Evolutionary conservation across 805 yeast genomes (phyloP), one percentile per base, ranked within the genome.

Genomic region (Ogataea salicorniae): DNA sequence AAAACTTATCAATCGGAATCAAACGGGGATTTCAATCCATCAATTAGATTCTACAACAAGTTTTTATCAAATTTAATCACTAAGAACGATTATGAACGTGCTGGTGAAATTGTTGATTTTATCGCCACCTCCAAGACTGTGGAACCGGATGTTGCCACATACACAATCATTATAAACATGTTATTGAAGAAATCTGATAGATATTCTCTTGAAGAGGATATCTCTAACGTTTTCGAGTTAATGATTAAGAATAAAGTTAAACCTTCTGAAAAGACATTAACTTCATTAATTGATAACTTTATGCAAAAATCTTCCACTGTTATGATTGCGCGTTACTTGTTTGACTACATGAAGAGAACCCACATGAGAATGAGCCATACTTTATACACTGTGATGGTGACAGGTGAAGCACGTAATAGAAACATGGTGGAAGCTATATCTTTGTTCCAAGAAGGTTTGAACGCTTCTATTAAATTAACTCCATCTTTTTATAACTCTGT

Each of bases 61-160:
- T 66, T 81, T 43, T 61, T 85, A 53, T 58, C 68, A 26, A 54
- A 64, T 37, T 74, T 77, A 46, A 66, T 76, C 17, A 65, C 68
- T 35, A 49, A 46, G 7, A 67, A 70, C 37, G 70, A 79, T 18
- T 60, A 60, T 49, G 71, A 68, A 31, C 69, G 70, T 41, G 83
- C 83, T 4, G 68, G 69, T n/a, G 70, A 68, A n/a, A 68, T 78
- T 14, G 62, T 84, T 38, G 67, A 72, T 34, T 75, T 82, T 79
- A 23, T 59, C 3, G 23, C 48, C 3, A 41, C 49, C 6, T 61
- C 60, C 33, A 48, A 67, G 23, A 60, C 66, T 3, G 62, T 83
- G 22, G 57, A 69, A 35, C 84, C 84, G 26, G 87, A 81, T 59
- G 70, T 80, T 41, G 80, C 80, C 16, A 83, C 91, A 2, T 79